These are phyloP conservation scores for Saccharomycopsis javanensis DNA, from an alignment of 805 yeast genomes.

Conservation along the genomic window DNA sequence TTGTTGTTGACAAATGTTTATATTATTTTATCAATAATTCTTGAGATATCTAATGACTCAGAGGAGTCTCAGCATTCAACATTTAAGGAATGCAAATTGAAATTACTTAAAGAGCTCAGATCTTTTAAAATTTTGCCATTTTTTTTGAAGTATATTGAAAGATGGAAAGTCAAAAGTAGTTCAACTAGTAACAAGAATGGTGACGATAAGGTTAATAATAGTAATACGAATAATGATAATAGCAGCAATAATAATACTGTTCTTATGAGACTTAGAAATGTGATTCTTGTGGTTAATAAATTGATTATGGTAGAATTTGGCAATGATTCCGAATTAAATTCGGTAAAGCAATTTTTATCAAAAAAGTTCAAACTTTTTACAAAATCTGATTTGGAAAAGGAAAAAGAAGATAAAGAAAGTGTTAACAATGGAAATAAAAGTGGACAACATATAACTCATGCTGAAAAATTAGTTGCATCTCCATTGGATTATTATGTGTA, in stretches of 20 bases:
- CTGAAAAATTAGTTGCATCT: slow-evolving; percentile 41
- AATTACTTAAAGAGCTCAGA: slow-evolving; percentile 20
- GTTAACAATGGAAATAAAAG: neutral
- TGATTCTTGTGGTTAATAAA: slow-evolving; percentile 45
- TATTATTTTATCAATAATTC: slow-evolving; percentile 5
- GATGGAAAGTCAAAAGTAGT: slow-evolving; percentile 39
- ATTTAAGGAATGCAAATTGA: neutral
- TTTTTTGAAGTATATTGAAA: slow-evolving; percentile 44
- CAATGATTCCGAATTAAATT: slow-evolving; percentile 29
- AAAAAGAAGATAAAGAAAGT: neutral
- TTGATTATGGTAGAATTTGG: slow-evolving; percentile 57
- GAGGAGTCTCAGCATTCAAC: neutral
- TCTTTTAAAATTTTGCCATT: slow-evolving; percentile 33
- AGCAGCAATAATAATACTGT: slow-evolving; percentile 34
- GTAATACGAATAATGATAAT: neutral
- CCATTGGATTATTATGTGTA: slow-evolving; percentile 82
- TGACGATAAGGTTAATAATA: neutral
- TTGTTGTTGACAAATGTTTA: slow-evolving; percentile 13
- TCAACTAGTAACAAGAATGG: neutral
- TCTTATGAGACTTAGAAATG: slow-evolving; percentile 44
- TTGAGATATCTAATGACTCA: neutral
- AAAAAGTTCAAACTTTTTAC: slow-evolving; percentile 31
- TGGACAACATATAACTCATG: slow-evolving; percentile 20
- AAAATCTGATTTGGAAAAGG: slow-evolving; percentile 22
- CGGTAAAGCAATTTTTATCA: slow-evolving; percentile 39